Base-by-base conservation (phyloP, 306 rosid species). In the Quercus engelmannii region DNA sequence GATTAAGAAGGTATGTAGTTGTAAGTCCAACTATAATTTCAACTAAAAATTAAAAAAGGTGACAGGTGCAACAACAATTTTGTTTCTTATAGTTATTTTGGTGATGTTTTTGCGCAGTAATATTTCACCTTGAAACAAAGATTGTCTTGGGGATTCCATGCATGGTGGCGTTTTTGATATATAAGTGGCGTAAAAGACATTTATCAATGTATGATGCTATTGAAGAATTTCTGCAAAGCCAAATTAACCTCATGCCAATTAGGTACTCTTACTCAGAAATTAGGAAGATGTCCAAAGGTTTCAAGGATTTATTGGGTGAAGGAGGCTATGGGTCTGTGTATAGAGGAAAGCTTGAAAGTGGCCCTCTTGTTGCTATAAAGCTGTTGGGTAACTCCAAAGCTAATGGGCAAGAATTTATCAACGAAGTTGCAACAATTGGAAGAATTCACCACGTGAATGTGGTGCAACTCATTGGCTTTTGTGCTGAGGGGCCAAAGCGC, bases 391-490 rank as follows among this genome's bases (percentile, higher is more conserved):
- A 38, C 12, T 19, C 83, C 1, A 78, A 35, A 6, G 35, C 38
- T 35, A 69, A 83, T n/a, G 86, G 86, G 5, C 83, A 83, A 68
- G 83, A 83, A 0, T 83, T 82, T 57, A 78, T 78, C 1, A 67
- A 10, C n/a, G 79, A 80, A 65, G 83, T 64, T 17, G 59, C 59
- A 38, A 78, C 81, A 0, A 78, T 78, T 30, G 80, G 80, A 46
- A 81, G 33, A 5, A 77, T 82, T 15, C 78, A 77, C 4, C 85
- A 73, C 4, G 25, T 56, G 11, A 77, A 82, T 65, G 76, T 82
- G 19, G 85, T 82, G 21, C 69, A 63, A 51, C 75, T 82, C 2
- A 26, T 77, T 41, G 85, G 82, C 17, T 82, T 72, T 2, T 77
- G 76, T 63, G 82, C 64, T 14, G 82, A 82, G 6, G 57, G 65